These are phyloP conservation scores for Sarocladiaceae sp. DNA, from an alignment of 2,329 filamentous ascomycete species.

Conservation along the genomic window DNA sequence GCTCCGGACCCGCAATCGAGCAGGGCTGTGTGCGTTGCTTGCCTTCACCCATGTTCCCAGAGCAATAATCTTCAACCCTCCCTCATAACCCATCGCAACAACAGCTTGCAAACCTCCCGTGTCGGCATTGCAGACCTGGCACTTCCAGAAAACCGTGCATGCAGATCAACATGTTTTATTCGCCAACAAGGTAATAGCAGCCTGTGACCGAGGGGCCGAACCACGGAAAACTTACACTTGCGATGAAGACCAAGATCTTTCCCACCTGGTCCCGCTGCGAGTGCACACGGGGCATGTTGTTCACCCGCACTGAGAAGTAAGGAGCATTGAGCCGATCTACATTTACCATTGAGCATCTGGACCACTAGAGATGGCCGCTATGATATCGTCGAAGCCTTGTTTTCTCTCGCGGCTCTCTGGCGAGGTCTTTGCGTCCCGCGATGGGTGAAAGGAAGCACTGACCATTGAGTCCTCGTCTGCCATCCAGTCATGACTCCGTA, in stretches of 20 bases:
- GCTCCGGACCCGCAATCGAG: not conserved
- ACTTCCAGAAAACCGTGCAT: constrained; percentile 3
- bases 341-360: too few relatives aligned
- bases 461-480: too few relatives aligned
- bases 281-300: not conserved
- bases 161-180: constrained; percentile 7
- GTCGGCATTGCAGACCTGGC: constrained; percentile 3
- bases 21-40: not conserved
- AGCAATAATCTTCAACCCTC: not conserved
- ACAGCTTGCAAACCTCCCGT: not conserved
- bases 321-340: too few relatives aligned
- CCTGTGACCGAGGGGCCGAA: constrained; percentile 7
- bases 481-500: too few relatives aligned
- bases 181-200: constrained; percentile 7
- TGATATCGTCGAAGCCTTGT: too few relatives aligned
- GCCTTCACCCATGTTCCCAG: not conserved
- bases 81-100: not conserved
- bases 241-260: constrained; percentile 4
- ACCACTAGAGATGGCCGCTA: too few relatives aligned
- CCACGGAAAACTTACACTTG: not conserved
- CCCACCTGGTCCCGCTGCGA: not conserved
- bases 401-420: too few relatives aligned
- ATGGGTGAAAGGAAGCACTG: too few relatives aligned
- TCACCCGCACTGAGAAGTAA: not conserved
- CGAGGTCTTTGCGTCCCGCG: too few relatives aligned